A percentile compares a stretch with the other conserved stretches of the same genome.
Conservation (phyloP, 73 alveolate species). For the Paramecium bursaria region DNA sequence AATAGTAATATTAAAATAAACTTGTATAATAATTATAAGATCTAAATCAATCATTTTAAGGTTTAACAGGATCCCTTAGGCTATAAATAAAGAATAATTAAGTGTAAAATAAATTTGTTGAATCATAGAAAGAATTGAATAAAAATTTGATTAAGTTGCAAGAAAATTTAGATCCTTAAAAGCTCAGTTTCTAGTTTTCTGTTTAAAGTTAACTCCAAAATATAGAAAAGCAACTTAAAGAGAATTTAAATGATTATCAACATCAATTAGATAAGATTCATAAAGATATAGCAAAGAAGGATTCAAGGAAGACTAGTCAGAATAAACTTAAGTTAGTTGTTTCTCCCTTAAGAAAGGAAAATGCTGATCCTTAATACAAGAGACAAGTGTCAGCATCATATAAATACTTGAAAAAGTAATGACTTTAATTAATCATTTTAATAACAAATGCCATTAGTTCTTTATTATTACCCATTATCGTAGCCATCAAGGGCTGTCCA, state of each 20-base stretch:
- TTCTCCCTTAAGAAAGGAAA: neutral
- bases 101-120: too few relatives aligned
- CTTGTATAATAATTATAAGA: too few relatives aligned
- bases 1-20: neutral
- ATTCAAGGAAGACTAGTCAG: neutral
- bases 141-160: neutral
- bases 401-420: too few relatives aligned
- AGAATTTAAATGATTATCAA: neutral
- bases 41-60: too few relatives aligned
- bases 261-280: neutral
- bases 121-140: neutral
- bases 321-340: neutral
- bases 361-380: neutral
- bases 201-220: too few relatives aligned
- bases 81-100: too few relatives aligned
- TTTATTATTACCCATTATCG: conserved; percentile 30
- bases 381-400: too few relatives aligned
- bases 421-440: too few relatives aligned
- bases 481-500: conserved; percentile 55
- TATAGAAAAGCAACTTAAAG: neutral
- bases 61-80: too few relatives aligned
- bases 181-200: neutral
- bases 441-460: conserved; percentile 39
- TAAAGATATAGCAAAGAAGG: neutral
- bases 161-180: neutral